Conservation (phyloP, 2,329 filamentous ascomycete genomes). For the Fusarium continuum region DNA sequence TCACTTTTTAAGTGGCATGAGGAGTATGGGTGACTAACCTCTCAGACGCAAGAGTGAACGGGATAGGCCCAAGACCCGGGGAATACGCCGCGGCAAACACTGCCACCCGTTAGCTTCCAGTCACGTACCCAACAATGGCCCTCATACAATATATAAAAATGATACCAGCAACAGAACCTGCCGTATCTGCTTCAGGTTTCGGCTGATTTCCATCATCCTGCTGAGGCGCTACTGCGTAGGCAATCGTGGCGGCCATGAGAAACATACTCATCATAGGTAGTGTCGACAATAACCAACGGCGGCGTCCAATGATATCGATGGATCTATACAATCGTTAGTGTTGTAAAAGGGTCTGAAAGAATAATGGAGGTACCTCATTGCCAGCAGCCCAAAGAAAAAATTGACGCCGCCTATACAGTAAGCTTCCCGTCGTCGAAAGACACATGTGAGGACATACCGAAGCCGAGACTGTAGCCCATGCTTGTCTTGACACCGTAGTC, state of each 20-base stretch:
- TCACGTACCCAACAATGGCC: rapidly evolving
- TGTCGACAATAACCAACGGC: slow-evolving; percentile 55
- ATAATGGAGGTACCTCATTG: slow-evolving; percentile 38
- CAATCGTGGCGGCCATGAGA: slow-evolving; percentile 20
- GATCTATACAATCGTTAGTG: slow-evolving; percentile 29
- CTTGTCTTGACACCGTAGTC: slow-evolving; percentile 27
- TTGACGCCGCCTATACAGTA: slow-evolving; percentile 52
- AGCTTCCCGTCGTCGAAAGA: too few species aligned
- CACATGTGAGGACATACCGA: too few species aligned
- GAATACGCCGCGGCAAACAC: slow-evolving; percentile 56
- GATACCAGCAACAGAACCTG: slow-evolving; percentile 13
- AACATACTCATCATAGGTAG: slow-evolving; percentile 52
- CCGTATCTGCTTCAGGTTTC: neutral
- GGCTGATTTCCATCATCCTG: slow-evolving; percentile 17
- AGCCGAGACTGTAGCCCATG: slow-evolving; percentile 41
- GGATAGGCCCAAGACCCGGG: slow-evolving; percentile 55
- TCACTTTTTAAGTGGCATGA: rapidly evolving
- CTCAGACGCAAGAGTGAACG: slow-evolving; percentile 61
- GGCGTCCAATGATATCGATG: slow-evolving; percentile 51
- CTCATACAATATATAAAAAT: slow-evolving; percentile 27
- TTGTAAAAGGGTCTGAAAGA: rapidly evolving
- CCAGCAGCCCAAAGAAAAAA: slow-evolving; percentile 51
- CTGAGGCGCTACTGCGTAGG: slow-evolving; percentile 7
- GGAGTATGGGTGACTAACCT: neutral
- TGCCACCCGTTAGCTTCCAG: slow-evolving; percentile 10